Evolutionary conservation across 2,329 filamentous ascomycete species (phyloP), one percentile per base, ranked within the genome.

Genomic region (Ilyonectria sp.): DNA sequence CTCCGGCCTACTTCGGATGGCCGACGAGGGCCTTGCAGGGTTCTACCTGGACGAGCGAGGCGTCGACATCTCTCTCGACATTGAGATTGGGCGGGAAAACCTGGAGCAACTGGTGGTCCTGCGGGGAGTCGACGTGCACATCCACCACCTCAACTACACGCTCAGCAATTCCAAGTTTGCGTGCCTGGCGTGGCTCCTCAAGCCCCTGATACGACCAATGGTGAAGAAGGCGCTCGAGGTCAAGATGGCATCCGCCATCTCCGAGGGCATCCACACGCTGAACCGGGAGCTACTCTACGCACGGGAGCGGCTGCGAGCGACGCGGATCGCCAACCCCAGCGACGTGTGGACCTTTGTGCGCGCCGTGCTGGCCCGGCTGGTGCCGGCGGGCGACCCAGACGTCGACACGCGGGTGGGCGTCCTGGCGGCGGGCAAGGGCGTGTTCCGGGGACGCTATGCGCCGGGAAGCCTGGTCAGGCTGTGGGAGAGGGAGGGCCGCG

Each of bases 201-300:
- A 95, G 80, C 95, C 95, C 0, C 81, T 98, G 15, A 84, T 98
- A 3, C 91, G 93, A 33, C 94, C 94, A 1, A 86, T 98, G 68
- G 83, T 98, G 35, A 91, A 93, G 53, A 92, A 92, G 68, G 89
- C 92, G 1, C 86, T 98, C 67, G 94, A 98, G 81, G 87, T 87
- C 70, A 92, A 95, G 78, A 87, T 98, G 13, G 92, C 93, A 0
- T 84, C 87, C n/a, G 89, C 90, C 26, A 92, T 98, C 49, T 88
- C 88, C 1, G 89, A 93, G 44, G 86, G 88, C 13, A 86, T 97
- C 40, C 91, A 92, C 72, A 86, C 89, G 1, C 88, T 93, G 17
- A 98, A 98, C 80, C 89, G 94, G 23, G 95, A 98, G 78, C 83
- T 98, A 7, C 81, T 98, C 1, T 98, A 92, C 79, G 95, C 95